phyloP scores from a whole-genome alignment of 495 filamentous ascomycete species.

The Diplogelasinospora grovesii region DNA sequence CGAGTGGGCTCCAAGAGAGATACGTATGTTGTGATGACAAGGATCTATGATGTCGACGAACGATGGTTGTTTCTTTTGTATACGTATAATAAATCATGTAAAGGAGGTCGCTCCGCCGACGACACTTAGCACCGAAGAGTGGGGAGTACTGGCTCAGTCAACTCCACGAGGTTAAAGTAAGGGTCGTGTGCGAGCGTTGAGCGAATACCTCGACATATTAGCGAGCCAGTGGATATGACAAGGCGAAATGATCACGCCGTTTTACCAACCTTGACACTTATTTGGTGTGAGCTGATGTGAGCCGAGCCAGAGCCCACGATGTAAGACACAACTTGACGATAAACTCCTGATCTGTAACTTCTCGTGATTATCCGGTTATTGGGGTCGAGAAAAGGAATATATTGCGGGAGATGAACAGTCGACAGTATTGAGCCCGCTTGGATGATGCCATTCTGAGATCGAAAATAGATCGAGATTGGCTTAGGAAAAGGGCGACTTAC shows the following conservation, averaged over 20 bases:
- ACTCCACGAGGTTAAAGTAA: conserved; percentile 58
- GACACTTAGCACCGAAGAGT: conserved; percentile 54
- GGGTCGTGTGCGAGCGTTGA: conserved; percentile 51
- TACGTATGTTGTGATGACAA: conserved; percentile 1
- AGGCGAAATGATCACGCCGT: conserved; percentile 3
- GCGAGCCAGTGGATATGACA: conserved; percentile 11
- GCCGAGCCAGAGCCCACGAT: no score
- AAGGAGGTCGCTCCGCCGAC: conserved; percentile 50
- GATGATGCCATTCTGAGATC: no score
- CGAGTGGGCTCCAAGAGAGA: neutral
- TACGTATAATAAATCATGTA: conserved; percentile 38
- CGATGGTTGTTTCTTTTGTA: conserved; percentile 34
- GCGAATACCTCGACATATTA: conserved; percentile 38
- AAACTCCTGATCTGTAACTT: no score
- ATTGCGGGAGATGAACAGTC: no score
- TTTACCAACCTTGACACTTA: conserved; percentile 2
- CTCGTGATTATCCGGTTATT: no score
- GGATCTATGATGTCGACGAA: conserved; percentile 22
- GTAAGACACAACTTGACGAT: no score
- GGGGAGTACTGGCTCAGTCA: conserved; percentile 27
- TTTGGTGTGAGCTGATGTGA: no score
- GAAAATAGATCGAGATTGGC: no score
- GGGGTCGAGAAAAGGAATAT: no score
- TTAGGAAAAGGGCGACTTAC: no score
- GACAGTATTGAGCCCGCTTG: no score